phyloP scores from a whole-genome alignment of 208 protist species.

The Plasmodiophora brassicae region DNA sequence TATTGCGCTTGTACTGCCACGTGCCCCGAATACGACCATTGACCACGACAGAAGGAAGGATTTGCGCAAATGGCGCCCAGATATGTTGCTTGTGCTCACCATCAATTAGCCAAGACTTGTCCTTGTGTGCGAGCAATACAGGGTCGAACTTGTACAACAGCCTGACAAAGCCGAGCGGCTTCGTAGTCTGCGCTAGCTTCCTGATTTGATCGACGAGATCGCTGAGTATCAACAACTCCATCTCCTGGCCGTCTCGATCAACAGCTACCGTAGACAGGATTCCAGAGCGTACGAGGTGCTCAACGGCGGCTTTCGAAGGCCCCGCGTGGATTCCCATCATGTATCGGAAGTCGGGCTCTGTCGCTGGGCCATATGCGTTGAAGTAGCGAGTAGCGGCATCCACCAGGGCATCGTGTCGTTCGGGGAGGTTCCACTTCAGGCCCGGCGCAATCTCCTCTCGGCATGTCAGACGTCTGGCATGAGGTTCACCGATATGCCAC shows the following conservation, averaged over 20 bases:
- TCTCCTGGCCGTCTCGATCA: too few species aligned
- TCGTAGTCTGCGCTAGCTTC: not conserved
- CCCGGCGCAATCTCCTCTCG: too few species aligned
- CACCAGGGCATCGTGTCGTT: not conserved
- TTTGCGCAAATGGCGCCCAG: not conserved
- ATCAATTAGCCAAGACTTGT: not conserved
- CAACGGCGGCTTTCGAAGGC: not conserved
- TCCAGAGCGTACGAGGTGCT: not conserved
- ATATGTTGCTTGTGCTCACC: not conserved
- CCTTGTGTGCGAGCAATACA: not conserved
- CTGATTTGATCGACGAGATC: not conserved
- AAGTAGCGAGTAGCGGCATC: not conserved
- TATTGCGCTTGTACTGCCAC: not conserved
- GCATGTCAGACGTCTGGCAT: too few species aligned
- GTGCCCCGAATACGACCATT: not conserved
- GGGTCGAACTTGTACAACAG: conserved; percentile 24
- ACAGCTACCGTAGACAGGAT: not conserved
- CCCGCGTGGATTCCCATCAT: not conserved
- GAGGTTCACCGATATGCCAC: too few species aligned
- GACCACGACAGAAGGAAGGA: not conserved
- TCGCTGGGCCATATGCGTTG: not conserved
- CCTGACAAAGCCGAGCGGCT: not conserved
- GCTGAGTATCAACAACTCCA: not conserved
- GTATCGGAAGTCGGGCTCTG: not conserved
- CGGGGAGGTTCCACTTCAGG: not conserved